phyloP scores from a whole-genome alignment of 2,329 filamentous ascomycete species.

The Furcasterigmium sp. region DNA sequence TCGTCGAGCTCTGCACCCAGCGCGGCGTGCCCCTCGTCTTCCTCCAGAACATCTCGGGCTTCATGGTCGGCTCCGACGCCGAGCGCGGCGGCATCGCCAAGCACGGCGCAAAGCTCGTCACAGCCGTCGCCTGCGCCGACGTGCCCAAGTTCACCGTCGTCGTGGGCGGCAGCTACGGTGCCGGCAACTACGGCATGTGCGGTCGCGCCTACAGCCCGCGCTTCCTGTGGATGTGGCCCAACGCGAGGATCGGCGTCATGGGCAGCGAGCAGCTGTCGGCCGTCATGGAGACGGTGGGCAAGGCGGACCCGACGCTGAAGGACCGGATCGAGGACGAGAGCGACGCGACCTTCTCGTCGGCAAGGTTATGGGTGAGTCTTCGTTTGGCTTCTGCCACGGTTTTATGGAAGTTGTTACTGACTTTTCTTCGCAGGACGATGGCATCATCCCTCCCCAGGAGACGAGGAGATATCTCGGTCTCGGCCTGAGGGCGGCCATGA shows the following conservation, averaged over 20 bases:
- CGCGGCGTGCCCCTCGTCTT: slow-evolving; percentile 87
- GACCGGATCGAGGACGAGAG: slow-evolving; percentile 85
- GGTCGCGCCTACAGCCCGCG: slow-evolving; percentile 88
- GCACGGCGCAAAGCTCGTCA: slow-evolving; percentile 95
- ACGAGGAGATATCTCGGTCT: slow-evolving; percentile 68
- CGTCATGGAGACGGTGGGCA: slow-evolving; percentile 93
- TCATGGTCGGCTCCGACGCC: slow-evolving; percentile 94
- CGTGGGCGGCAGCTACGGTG: slow-evolving; percentile 87
- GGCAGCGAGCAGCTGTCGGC: slow-evolving; percentile 84
- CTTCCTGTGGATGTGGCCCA: slow-evolving; percentile 96
- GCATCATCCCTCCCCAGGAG: slow-evolving; percentile 72
- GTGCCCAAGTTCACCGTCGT: slow-evolving; percentile 97
- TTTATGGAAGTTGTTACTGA: neutral
- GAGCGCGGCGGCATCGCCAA: slow-evolving; percentile 96
- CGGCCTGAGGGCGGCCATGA: slow-evolving; percentile 66
- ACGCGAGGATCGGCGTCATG: slow-evolving; percentile 95
- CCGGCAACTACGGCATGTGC: slow-evolving; percentile 98
- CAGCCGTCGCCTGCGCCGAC: slow-evolving; percentile 86
- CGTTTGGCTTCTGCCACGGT: neutral
- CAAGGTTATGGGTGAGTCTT: slow-evolving; percentile 74
- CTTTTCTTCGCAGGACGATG: slow-evolving; percentile 54
- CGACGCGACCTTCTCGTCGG: slow-evolving; percentile 81
- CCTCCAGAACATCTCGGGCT: slow-evolving; percentile 93
- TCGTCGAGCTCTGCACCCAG: slow-evolving; percentile 90
- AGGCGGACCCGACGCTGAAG: slow-evolving; percentile 73